Conservation (phyloP, 495 filamentous ascomycete genomes). For the Xylaria nigripes region DNA sequence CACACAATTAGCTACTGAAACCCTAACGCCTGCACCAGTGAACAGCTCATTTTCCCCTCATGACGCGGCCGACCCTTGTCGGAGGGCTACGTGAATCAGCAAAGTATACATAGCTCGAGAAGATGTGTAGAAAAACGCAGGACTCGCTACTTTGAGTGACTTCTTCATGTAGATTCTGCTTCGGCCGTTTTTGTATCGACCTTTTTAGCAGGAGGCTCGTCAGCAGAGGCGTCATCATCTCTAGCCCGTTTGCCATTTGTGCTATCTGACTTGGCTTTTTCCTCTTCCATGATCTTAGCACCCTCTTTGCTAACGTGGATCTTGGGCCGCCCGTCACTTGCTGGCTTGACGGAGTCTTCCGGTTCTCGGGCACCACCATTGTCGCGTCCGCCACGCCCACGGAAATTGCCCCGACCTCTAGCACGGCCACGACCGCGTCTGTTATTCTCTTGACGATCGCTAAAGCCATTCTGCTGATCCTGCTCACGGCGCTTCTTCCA, state of each 20-base stretch:
- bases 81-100: not conserved
- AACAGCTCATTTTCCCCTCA: constrained; percentile 11
- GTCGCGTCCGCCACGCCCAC: constrained; percentile 33
- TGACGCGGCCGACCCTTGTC: not conserved
- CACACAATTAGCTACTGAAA: not conserved
- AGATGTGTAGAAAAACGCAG: not conserved
- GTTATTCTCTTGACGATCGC: constrained; percentile 25
- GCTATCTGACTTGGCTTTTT: constrained; percentile 9
- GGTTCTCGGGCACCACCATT: constrained; percentile 29
- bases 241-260: constrained; percentile 37
- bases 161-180: constrained; percentile 14
- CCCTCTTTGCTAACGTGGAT: constrained; percentile 29
- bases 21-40: constrained; percentile 3
- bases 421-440: constrained; percentile 33
- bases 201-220: constrained; percentile 41
- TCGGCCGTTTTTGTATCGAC: constrained; percentile 37
- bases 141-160: not conserved
- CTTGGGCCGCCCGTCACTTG: constrained; percentile 21
- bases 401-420: constrained; percentile 22
- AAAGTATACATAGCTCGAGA: constrained; percentile 1
- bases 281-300: constrained; percentile 19
- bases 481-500: constrained; percentile 61
- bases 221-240: constrained; percentile 31
- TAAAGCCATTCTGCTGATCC: constrained; percentile 57
- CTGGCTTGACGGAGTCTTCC: constrained; percentile 21